A percentile compares a stretch with the other conserved stretches of the same genome.
Conservation (phyloP, 2,329 filamentous ascomycete species). For the Westerdykella aurantiaca region DNA sequence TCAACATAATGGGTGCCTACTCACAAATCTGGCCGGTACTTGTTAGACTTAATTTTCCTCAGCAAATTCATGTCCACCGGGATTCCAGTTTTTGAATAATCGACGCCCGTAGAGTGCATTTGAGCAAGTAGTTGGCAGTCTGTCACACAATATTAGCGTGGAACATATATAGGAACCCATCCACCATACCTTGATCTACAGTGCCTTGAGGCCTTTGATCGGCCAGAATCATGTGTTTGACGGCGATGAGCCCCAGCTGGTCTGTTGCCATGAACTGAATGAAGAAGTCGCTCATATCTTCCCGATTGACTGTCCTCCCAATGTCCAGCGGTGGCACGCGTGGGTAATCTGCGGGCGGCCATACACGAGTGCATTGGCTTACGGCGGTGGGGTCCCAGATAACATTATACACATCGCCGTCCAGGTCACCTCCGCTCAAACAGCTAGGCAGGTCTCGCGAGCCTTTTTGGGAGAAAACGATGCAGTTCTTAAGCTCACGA, state of each 20-base stretch:
- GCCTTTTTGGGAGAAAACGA: conserved; percentile 68
- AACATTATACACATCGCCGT: conserved; percentile 74
- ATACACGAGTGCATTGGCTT: conserved; percentile 35
- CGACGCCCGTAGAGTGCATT: conserved; percentile 17
- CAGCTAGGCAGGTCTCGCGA: conserved; percentile 63
- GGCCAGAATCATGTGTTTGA: conserved; percentile 4
- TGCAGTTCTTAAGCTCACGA: conserved; percentile 58
- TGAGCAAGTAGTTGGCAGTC: conserved; percentile 35
- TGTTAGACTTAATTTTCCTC: conserved; percentile 54
- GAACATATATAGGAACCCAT: too few species aligned
- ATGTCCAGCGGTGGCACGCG: conserved; percentile 54
- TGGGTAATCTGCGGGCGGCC: conserved; percentile 65
- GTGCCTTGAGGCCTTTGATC: conserved; percentile 1
- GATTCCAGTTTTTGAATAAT: conserved; percentile 11
- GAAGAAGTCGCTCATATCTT: conserved; percentile 76
- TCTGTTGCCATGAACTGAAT: conserved; percentile 36
- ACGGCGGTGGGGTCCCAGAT: conserved; percentile 61
- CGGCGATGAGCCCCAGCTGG: conserved; percentile 4
- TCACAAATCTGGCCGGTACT: conserved; percentile 7
- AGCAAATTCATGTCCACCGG: conserved; percentile 26
- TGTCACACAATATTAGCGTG: too few species aligned
- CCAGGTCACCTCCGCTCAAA: conserved; percentile 70
- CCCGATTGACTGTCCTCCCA: conserved; percentile 51
- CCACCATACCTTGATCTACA: conserved; percentile 41
- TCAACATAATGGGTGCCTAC: conserved; percentile 37